Evolutionary conservation across 1,139 yeast species (phyloP), one percentile per base, ranked within the genome.

Genomic region (Debaryomyces sp.): DNA sequence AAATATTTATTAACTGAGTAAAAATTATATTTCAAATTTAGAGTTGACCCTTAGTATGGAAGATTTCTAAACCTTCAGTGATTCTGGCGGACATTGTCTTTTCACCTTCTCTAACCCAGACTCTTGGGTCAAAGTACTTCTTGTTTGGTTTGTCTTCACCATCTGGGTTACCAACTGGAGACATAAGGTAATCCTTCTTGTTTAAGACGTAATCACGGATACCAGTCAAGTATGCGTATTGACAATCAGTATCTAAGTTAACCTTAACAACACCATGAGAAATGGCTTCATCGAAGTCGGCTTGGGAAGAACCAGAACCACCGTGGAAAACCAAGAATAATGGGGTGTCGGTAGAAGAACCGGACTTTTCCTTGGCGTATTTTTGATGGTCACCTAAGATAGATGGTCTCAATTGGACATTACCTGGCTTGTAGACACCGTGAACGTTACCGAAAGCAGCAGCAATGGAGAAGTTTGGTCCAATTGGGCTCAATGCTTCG

Each of bases 71-170:
- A 68, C 96, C 95, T 73, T 85, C 87, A 56, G 86, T 61, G 67
- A 95, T 82, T 85, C 97, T 89, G 61, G 75, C 78, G 60, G 85
- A 64, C 98, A 94, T 94, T 73, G 98, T 91, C 92, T 91, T 90
- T 83, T 94, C 99, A 83, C 99, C 99, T 79, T 92, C 98, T 84
- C 99, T 92, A 62, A 94, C 97, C 99, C 99, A 94, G 77, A 92
- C 98, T 87, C 99, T 94, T 80, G 99, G 99, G 81, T 94, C 99
- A 73, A 90, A 94, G 90, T 78, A 91, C 82, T 92, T 92, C 91
- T 92, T 92, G 88, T 89, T 89, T 81, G 99, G 99, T 84, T 91
- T 89, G 80, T 94, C 98, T 50, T 80, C 95, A 74, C 98, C 99
- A 27, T 94, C 97, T 78, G 99, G 99, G 95, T 94, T 94, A 78